Evolutionary conservation across 2,329 filamentous ascomycete species (phyloP).

Genomic region (Aspergillus unguis): DNA sequence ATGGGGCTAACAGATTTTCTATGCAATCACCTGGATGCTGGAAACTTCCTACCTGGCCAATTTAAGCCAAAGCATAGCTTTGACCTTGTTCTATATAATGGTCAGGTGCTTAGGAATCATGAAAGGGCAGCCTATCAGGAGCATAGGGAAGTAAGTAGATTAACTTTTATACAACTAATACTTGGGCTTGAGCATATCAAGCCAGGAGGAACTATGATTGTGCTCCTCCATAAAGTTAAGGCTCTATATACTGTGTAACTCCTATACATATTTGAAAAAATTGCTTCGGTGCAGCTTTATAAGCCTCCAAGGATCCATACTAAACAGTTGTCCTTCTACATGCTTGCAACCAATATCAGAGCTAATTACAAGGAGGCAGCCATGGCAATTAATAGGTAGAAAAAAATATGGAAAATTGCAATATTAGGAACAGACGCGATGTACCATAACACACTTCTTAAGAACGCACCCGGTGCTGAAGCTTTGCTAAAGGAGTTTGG

Average conservation of each 20-base stretch:
- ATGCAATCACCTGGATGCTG: slow-evolving; percentile 19
- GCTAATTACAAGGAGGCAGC: slow-evolving; percentile 30
- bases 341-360: slow-evolving; percentile 47
- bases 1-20: slow-evolving; percentile 34
- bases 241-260: slow-evolving; percentile 36
- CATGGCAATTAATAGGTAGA: slow-evolving; percentile 39
- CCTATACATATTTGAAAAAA: slow-evolving; percentile 42
- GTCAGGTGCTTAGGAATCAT: slow-evolving; percentile 46
- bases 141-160: slow-evolving; percentile 35
- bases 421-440: slow-evolving; percentile 26
- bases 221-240: slow-evolving; percentile 52
- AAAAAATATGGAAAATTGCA: slow-evolving; percentile 24
- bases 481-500: slow-evolving; percentile 39
- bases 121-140: slow-evolving; percentile 32
- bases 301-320: slow-evolving; percentile 45
- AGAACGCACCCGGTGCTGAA: slow-evolving; percentile 17
- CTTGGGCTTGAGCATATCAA: slow-evolving; percentile 48
- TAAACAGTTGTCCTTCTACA: slow-evolving; percentile 52
- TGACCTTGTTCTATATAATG: slow-evolving; percentile 49
- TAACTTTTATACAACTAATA: slow-evolving; percentile 40
- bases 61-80: slow-evolving; percentile 30
- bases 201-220: slow-evolving; percentile 50
- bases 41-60: slow-evolving; percentile 25
- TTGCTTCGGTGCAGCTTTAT: slow-evolving; percentile 43
- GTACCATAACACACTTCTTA: background rate